These are phyloP conservation scores for Emergomyces pasteurianus DNA, from an alignment of 2,329 filamentous ascomycete species.

Conservation along the genomic window DNA sequence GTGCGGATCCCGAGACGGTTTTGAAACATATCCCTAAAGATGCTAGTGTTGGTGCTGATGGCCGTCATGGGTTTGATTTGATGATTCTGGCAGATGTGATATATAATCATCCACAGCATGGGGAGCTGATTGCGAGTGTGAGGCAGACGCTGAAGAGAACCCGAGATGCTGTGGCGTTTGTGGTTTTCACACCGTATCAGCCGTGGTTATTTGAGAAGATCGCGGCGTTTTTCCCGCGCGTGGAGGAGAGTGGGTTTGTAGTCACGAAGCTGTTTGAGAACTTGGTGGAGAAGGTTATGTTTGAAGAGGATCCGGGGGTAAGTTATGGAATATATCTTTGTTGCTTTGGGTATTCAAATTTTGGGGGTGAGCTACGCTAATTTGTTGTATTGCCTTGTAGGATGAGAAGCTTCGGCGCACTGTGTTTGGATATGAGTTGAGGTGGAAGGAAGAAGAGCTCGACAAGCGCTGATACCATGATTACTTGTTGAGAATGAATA, in stretches of 20 bases:
- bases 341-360: neutral
- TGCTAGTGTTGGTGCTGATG: neutral
- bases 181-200: conserved; percentile 90
- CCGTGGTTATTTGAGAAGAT: conserved; percentile 83
- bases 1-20: conserved; percentile 49
- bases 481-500: neutral
- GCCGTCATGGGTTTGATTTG: conserved; percentile 53
- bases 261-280: conserved; percentile 74
- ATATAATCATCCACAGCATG: conserved; percentile 83
- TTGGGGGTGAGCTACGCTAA: neutral
- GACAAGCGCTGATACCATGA: conserved; percentile 2
- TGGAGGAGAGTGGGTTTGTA: conserved; percentile 54
- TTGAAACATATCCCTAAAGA: conserved; percentile 41
- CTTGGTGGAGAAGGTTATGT: conserved; percentile 75
- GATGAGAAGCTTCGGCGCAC: conserved; percentile 71
- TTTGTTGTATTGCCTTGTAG: conserved; percentile 20
- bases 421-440: conserved; percentile 65
- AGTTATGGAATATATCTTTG: conserved; percentile 17
- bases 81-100: conserved; percentile 79
- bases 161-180: conserved; percentile 53
- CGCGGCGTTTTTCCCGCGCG: conserved; percentile 72
- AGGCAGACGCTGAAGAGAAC: conserved; percentile 50
- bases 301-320: conserved; percentile 73
- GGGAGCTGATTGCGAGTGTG: conserved; percentile 62
- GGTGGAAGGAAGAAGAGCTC: conserved; percentile 42